Conservation (phyloP, 106 monocot species). For the Acanthochlamys bracteata region DNA sequence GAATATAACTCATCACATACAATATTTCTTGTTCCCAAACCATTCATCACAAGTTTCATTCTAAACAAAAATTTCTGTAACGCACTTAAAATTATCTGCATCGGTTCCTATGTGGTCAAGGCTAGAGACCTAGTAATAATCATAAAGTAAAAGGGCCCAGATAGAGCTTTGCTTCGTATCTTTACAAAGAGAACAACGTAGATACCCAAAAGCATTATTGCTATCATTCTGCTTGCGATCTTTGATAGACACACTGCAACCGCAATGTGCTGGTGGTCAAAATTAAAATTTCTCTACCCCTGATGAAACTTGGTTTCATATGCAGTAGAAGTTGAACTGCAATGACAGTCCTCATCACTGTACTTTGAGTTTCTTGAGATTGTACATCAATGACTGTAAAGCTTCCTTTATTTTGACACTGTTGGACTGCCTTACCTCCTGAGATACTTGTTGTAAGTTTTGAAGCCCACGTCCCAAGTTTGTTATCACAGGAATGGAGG, state of each 20-base stretch:
- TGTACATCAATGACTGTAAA: conserved; percentile 47
- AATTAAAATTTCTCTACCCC: too few relatives aligned
- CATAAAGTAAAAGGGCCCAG: too few relatives aligned
- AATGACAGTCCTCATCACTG: background rate
- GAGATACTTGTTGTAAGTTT: conserved; percentile 54
- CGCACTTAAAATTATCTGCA: too few relatives aligned
- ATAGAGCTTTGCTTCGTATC: too few relatives aligned
- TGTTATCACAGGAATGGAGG: conserved; percentile 60
- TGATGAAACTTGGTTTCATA: too few relatives aligned
- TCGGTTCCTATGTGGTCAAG: too few relatives aligned
- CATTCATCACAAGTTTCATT: too few relatives aligned
- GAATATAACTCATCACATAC: too few relatives aligned
- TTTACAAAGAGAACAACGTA: too few relatives aligned
- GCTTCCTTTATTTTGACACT: conserved; percentile 40
- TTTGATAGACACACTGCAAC: background rate
- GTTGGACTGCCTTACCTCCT: conserved; percentile 34
- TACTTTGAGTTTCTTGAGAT: conserved; percentile 40
- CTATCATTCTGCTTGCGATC: background rate
- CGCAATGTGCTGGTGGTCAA: background rate
- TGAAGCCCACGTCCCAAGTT: conserved; percentile 78
- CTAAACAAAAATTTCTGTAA: too few relatives aligned
- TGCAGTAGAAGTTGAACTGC: background rate
- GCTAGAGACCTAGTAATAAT: too few relatives aligned
- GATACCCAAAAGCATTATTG: background rate
- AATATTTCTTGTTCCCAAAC: too few relatives aligned